Conservation (phyloP, 2,329 filamentous ascomycete species). For the Helotiales sp. region DNA sequence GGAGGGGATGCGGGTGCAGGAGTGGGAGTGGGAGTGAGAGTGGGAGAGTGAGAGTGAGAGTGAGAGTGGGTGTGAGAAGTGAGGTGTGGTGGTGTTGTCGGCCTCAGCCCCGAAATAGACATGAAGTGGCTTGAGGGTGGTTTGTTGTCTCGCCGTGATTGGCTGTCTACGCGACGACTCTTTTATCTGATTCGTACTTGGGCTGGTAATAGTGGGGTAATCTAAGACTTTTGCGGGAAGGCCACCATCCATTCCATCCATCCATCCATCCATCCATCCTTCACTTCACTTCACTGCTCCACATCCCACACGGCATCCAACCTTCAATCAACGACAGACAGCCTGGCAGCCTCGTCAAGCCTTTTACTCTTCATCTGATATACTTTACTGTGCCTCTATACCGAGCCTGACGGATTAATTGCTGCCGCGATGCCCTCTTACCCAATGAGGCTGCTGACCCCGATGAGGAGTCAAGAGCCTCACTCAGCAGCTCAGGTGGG, state of each 20-base stretch:
- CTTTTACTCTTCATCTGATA: not conserved
- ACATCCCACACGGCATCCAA: not conserved
- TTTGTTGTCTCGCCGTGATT: not conserved
- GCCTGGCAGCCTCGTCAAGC: not conserved
- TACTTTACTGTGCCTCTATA: not conserved
- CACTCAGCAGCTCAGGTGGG: not conserved
- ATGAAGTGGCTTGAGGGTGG: constrained; percentile 5
- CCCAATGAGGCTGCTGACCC: not conserved
- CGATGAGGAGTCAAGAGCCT: constrained; percentile 4
- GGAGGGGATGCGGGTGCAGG: not conserved
- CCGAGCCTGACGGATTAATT: not conserved
- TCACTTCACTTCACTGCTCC: not conserved
- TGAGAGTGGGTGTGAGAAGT: not conserved
- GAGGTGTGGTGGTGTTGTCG: not conserved
- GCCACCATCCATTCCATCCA: not conserved
- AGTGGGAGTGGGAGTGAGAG: not conserved
- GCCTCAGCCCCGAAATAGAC: constrained; percentile 6
- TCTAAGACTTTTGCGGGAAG: not conserved
- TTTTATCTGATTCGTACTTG: not conserved
- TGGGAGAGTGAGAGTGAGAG: not conserved
- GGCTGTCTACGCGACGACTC: not conserved
- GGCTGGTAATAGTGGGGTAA: not conserved
- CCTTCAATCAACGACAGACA: not conserved
- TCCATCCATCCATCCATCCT: not conserved
- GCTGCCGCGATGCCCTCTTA: not conserved